Percentiles rank a stretch among this genome's conserved stretches.
phyloP scores from a whole-genome alignment of 768 basidiomycete genomes.

The Sistotremastrum suecicum region DNA sequence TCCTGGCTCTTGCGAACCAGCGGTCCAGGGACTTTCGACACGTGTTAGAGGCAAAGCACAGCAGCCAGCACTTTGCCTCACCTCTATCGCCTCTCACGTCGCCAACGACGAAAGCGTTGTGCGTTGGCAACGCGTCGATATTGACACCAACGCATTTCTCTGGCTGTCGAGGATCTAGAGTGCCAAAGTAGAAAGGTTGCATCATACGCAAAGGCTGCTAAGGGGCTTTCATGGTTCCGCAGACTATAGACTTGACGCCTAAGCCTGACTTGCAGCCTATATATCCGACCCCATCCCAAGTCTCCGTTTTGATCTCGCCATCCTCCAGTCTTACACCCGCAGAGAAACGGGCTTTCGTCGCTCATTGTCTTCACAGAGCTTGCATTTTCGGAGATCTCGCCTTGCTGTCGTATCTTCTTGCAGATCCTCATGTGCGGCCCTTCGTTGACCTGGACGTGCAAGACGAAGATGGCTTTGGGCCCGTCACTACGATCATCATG shows the following conservation, averaged over 20 bases:
- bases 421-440: constrained; percentile 49
- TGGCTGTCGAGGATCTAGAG: too few species aligned
- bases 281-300: constrained; percentile 51
- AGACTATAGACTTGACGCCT: constrained; percentile 41
- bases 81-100: too few species aligned
- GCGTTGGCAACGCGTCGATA: too few species aligned
- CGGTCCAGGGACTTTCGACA: too few species aligned
- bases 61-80: too few species aligned
- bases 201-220: not conserved
- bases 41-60: too few species aligned
- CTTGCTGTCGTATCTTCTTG: constrained; percentile 57
- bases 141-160: too few species aligned
- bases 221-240: constrained; percentile 21
- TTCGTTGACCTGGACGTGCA: constrained; percentile 52
- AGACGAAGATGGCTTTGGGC: constrained; percentile 78
- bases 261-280: constrained; percentile 74
- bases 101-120: too few species aligned
- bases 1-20: too few species aligned
- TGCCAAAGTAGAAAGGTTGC: too few species aligned
- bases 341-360: constrained; percentile 56
- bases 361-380: constrained; percentile 61
- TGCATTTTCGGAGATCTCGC: constrained; percentile 67
- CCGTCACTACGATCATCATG: constrained; percentile 65
- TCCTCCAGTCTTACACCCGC: constrained; percentile 51
- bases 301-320: constrained; percentile 48